Evolutionary conservation across 78 protist genomes (phyloP).

Genomic region (Planoprotostelium fungivorum): DNA sequence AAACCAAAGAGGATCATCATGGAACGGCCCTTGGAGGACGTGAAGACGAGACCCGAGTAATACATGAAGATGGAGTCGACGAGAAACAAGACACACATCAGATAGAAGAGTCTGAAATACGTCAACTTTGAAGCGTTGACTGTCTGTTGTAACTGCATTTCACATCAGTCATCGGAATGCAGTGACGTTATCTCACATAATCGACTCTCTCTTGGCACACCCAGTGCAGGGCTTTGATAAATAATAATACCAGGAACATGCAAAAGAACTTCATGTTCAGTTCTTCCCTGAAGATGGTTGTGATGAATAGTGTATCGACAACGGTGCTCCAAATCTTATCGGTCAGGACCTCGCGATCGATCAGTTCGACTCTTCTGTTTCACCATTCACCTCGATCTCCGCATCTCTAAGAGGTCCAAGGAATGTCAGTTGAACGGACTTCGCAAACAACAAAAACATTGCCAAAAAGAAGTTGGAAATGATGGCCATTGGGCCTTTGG

Average conservation of each 20-base stretch:
- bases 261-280: conserved; percentile 56
- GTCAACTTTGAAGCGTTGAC: conserved; percentile 29
- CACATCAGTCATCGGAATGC: too few species aligned
- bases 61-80: conserved; percentile 34
- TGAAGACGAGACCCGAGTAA: conserved; percentile 11
- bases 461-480: conserved; percentile 41
- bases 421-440: conserved; percentile 10
- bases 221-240: conserved; percentile 86
- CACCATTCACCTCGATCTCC: conserved; percentile 48
- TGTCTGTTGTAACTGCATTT: conserved; percentile 77
- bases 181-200: conserved; percentile 44
- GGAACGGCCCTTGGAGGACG: conserved; percentile 39
- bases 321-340: conserved; percentile 74
- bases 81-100: conserved; percentile 24
- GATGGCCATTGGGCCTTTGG: conserved; percentile 20
- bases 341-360: conserved; percentile 10
- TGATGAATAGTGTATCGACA: conserved; percentile 84
- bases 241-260: conserved; percentile 61
- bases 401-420: conserved; percentile 52
- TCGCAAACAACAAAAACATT: conserved; percentile 25
- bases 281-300: conserved; percentile 88
- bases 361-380: background rate
- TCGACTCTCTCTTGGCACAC: conserved; percentile 74
- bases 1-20: conserved; percentile 76
- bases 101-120: conserved; percentile 40